Evolutionary conservation across 2,329 filamentous ascomycete genomes (phyloP).

Genomic region (Talaromyces funiculosus): DNA sequence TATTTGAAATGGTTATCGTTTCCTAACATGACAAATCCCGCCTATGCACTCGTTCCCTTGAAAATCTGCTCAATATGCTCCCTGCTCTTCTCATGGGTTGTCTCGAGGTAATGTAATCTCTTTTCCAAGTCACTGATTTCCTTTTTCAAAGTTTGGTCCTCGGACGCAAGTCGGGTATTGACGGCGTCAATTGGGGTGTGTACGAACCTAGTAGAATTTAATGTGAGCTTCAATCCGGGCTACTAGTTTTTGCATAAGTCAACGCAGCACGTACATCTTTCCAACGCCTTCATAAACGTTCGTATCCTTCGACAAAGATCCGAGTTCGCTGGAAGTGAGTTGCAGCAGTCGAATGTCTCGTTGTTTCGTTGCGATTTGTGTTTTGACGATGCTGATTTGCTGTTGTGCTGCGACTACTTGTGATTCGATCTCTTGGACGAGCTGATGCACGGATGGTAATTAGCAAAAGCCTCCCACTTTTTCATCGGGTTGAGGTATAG

Average conservation of each 20-base stretch:
- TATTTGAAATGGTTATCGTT: neutral
- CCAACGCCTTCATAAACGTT: constrained; percentile 91
- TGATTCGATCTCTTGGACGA: constrained; percentile 88
- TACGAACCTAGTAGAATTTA: constrained; percentile 65
- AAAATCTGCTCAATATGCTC: constrained; percentile 88
- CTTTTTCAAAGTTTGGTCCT: constrained; percentile 67
- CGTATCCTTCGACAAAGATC: constrained; percentile 66
- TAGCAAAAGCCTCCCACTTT: neutral
- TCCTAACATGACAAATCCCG: neutral
- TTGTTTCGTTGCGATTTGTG: constrained; percentile 79
- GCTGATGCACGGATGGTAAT: constrained; percentile 46
- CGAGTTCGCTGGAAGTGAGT: constrained; percentile 77
- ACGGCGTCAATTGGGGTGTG: constrained; percentile 67
- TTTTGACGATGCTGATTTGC: constrained; percentile 79
- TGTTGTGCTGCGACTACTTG: constrained; percentile 85
- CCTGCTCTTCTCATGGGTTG: constrained; percentile 88
- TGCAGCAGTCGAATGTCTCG: constrained; percentile 84
- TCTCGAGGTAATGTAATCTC: constrained; percentile 87
- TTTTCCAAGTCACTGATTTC: constrained; percentile 80
- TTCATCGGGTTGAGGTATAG: neutral
- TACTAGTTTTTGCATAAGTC: no score
- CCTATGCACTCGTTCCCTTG: constrained; percentile 42
- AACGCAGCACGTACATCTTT: constrained; percentile 65
- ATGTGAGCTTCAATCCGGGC: neutral
- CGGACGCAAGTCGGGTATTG: constrained; percentile 67